These are phyloP conservation scores for Calocera cornea DNA, from an alignment of 768 basidiomycete species.

Conservation along the genomic window DNA sequence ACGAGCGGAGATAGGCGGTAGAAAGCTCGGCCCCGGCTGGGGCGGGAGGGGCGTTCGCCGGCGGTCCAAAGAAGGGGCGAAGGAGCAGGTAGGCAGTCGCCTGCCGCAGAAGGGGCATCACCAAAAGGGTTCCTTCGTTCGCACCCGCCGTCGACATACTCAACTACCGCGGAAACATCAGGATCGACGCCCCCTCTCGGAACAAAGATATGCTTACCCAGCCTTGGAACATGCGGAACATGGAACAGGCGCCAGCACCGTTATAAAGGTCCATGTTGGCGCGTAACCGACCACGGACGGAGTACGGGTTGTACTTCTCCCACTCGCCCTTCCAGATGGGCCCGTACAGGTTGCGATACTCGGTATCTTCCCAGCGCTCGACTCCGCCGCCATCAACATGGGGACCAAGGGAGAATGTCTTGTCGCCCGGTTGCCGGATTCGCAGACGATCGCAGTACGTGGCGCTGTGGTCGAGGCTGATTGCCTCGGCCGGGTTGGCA, in stretches of 20 bases:
- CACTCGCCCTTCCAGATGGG: not conserved
- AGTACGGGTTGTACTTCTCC: constrained; percentile 6
- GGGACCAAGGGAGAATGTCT: constrained; percentile 51
- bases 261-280: constrained; percentile 8
- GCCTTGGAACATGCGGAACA: constrained; percentile 25
- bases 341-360: not conserved
- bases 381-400: constrained; percentile 23
- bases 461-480: constrained; percentile 45
- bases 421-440: constrained; percentile 58
- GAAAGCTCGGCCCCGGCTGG: not conserved
- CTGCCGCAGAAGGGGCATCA: constrained; percentile 21
- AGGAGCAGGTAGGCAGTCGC: constrained; percentile 23
- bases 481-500: constrained; percentile 29
- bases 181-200: not conserved
- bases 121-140: constrained; percentile 22
- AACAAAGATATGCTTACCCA: constrained; percentile 7
- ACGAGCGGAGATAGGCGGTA: not conserved
- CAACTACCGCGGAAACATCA: not conserved
- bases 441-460: constrained; percentile 66
- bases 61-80: constrained; percentile 22
- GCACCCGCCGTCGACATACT: constrained; percentile 17
- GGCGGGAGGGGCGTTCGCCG: not conserved
- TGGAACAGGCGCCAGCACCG: constrained; percentile 17
- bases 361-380: not conserved
- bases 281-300: constrained; percentile 2